phyloP scores from a whole-genome alignment of 2,329 filamentous ascomycete species.

The Paecilomyces formosus region DNA sequence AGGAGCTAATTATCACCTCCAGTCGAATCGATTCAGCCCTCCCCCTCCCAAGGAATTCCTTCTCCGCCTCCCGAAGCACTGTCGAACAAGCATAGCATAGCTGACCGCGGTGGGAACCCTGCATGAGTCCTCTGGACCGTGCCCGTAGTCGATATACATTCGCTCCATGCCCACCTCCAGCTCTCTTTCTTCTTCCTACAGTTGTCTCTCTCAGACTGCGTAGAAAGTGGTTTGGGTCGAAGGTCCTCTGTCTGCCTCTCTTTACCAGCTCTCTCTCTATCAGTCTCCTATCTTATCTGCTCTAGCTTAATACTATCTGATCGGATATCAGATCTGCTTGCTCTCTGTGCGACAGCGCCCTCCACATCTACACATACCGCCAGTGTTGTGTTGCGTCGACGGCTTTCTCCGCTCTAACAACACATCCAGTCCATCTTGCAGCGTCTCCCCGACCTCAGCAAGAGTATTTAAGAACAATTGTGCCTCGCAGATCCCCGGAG shows the following conservation, averaged over 20 bases:
- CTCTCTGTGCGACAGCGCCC: neutral
- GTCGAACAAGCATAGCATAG: slow-evolving; percentile 21
- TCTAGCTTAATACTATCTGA: neutral
- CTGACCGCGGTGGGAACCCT: slow-evolving; percentile 1
- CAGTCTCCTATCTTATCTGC: neutral
- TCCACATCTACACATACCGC: neutral
- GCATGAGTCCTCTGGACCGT: neutral
- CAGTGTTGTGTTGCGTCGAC: neutral
- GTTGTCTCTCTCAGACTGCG: neutral
- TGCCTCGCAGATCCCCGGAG: neutral
- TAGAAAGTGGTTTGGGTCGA: neutral
- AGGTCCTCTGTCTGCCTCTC: neutral
- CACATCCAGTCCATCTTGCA: neutral
- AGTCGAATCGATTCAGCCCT: slow-evolving; percentile 3
- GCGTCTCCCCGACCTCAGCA: neutral
- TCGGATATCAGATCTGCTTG: neutral
- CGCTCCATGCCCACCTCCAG: neutral
- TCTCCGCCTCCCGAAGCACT: slow-evolving; percentile 7
- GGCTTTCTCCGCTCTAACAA: neutral
- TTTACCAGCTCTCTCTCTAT: neutral
- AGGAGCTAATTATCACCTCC: neutral
- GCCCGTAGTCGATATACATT: neutral
- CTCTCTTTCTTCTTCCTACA: neutral
- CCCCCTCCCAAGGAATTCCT: slow-evolving; percentile 1
- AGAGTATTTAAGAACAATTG: neutral